Percentiles rank a stretch among this genome's conserved stretches.
These are phyloP conservation scores for Lactifluus volemus DNA, from an alignment of 768 basidiomycete species.

Conservation along the genomic window DNA sequence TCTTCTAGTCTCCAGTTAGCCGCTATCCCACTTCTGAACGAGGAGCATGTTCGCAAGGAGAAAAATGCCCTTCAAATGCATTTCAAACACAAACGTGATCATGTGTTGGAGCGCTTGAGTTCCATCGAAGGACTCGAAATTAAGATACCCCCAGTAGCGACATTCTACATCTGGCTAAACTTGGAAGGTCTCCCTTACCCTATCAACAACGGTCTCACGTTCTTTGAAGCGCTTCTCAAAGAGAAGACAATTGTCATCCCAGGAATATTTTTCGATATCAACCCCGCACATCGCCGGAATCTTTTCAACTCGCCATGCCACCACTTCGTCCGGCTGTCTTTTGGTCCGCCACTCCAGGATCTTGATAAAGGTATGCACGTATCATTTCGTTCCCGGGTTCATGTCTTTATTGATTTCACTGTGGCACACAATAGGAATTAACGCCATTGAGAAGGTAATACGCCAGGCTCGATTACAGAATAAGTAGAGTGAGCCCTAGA, in stretches of 20 bases:
- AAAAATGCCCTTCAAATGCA: constrained; percentile 83
- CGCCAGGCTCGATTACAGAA: constrained; percentile 66
- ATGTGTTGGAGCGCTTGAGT: constrained; percentile 75
- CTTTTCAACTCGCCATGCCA: constrained; percentile 87
- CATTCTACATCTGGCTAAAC: constrained; percentile 95
- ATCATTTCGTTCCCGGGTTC: background rate
- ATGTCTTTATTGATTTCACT: background rate
- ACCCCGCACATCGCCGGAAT: constrained; percentile 75
- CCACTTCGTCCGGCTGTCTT: constrained; percentile 72
- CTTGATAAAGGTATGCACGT: constrained; percentile 56
- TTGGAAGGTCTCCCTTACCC: constrained; percentile 71
- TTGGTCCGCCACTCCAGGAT: constrained; percentile 73
- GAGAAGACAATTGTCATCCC: constrained; percentile 87
- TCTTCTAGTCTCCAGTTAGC: constrained; percentile 69
- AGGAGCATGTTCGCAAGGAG: constrained; percentile 55
- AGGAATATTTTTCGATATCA: constrained; percentile 85
- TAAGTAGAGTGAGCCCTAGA: constrained; percentile 29
- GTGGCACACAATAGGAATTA: constrained; percentile 45
- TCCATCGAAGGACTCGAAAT: constrained; percentile 68
- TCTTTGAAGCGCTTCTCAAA: constrained; percentile 92
- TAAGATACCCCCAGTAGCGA: constrained; percentile 63
- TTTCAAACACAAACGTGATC: constrained; percentile 87
- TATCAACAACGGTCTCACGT: constrained; percentile 85
- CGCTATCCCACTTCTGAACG: constrained; percentile 76
- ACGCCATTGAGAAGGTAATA: constrained; percentile 77